phyloP scores from a whole-genome alignment of 2,329 filamentous ascomycete genomes.

The Clonostachys solani region DNA sequence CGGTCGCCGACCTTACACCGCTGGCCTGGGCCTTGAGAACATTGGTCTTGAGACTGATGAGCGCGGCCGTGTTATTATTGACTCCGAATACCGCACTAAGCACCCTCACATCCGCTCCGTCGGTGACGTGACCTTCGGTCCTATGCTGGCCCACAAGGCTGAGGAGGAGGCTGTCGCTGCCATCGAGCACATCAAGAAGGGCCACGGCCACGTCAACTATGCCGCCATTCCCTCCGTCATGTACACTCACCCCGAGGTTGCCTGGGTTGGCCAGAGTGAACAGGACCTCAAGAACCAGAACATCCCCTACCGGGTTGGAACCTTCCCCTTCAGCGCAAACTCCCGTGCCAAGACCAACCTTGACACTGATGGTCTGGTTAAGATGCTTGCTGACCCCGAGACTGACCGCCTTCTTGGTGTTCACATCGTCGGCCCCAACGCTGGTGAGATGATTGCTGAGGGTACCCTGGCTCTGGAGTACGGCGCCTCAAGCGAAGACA shows the following conservation, averaged over 20 bases:
- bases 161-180: conserved; percentile 96
- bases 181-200: conserved; percentile 96
- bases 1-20: conserved; percentile 90
- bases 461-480: conserved; percentile 94
- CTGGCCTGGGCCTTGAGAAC: conserved; percentile 88
- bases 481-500: conserved; percentile 90
- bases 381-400: conserved; percentile 94
- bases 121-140: conserved; percentile 93
- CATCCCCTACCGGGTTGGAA: conserved; percentile 88
- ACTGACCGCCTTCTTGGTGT: conserved; percentile 93
- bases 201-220: conserved; percentile 98
- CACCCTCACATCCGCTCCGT: conserved; percentile 94
- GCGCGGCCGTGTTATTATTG: conserved; percentile 90
- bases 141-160: conserved; percentile 99
- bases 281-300: conserved; percentile 88
- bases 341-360: conserved; percentile 98
- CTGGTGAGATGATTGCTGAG: conserved; percentile 99
- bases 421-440: conserved; percentile 94
- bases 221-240: conserved; percentile 96
- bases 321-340: conserved; percentile 97
- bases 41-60: conserved; percentile 90
- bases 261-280: conserved; percentile 98
- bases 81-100: conserved; percentile 98
- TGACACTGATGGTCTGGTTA: conserved; percentile 92
- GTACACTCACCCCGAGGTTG: conserved; percentile 98